Conservation (phyloP, 2,329 filamentous ascomycete species). For the Arthrinium puccinioides region DNA sequence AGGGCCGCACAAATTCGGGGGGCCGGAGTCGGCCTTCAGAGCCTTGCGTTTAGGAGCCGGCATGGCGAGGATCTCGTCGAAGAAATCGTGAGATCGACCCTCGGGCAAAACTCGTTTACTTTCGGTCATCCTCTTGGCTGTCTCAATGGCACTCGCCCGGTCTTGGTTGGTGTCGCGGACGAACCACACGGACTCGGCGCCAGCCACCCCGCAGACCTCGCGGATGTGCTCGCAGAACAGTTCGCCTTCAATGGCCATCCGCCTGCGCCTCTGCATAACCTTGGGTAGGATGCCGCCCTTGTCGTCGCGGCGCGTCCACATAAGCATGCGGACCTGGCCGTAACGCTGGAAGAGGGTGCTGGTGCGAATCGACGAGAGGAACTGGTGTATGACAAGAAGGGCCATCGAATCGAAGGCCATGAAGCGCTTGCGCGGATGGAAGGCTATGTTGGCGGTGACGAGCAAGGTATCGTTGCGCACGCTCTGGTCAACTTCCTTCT, state of each 20-base stretch:
- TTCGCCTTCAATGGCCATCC: constrained; percentile 52
- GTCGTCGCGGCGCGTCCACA: constrained; percentile 62
- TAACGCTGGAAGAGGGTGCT: constrained; percentile 63
- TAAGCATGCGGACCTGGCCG: constrained; percentile 71
- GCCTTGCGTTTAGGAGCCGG: too few species aligned
- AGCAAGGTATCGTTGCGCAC: constrained; percentile 66
- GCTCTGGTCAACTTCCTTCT: constrained; percentile 35
- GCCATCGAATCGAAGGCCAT: constrained; percentile 48
- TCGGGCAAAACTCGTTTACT: constrained; percentile 34
- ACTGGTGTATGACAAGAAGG: constrained; percentile 52
- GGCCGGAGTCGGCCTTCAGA: too few species aligned
- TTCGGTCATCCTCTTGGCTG: constrained; percentile 39
- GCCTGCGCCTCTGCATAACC: constrained; percentile 45
- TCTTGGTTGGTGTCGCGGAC: constrained; percentile 41
- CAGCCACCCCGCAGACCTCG: constrained; percentile 45
- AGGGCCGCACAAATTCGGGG: constrained; percentile 8
- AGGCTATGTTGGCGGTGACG: constrained; percentile 60
- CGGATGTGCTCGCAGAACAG: constrained; percentile 50
- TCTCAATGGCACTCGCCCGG: constrained; percentile 30
- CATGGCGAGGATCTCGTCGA: too few species aligned
- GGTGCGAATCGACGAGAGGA: constrained; percentile 50
- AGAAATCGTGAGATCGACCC: too few species aligned
- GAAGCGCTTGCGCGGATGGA: constrained; percentile 42
- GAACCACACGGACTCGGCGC: constrained; percentile 15
- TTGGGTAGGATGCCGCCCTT: constrained; percentile 54